Conservation (phyloP, 176 grass and related monocot genomes). For the Triticum urartu region DNA sequence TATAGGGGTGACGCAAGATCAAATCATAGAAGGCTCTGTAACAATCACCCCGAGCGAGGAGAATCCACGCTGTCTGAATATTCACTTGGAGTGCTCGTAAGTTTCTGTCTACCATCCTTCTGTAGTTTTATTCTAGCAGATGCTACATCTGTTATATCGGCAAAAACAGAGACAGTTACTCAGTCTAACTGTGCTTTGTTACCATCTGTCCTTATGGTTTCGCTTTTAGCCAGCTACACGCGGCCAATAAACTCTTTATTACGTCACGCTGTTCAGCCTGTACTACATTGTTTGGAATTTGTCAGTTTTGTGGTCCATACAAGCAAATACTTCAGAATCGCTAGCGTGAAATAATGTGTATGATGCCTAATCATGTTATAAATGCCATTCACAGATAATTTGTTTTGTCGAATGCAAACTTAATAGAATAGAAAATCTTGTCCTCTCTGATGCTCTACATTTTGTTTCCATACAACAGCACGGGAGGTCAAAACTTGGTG, state of each 20-base stretch:
- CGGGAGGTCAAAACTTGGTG: conserved; percentile 44
- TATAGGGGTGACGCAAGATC: conserved; percentile 82
- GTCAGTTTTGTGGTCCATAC: not conserved
- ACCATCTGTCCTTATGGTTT: not conserved
- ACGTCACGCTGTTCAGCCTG: not conserved
- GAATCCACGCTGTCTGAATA: conserved; percentile 82
- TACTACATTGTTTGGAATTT: not conserved
- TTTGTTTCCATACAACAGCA: conserved; percentile 29
- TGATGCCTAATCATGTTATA: not conserved
- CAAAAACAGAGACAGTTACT: not conserved
- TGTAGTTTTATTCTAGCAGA: not conserved
- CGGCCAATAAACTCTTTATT: not conserved
- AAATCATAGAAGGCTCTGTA: conserved; percentile 80
- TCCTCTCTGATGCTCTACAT: not conserved
- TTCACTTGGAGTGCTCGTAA: conserved; percentile 85
- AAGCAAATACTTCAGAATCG: not conserved
- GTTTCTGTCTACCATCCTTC: conserved; percentile 29
- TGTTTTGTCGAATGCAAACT: not conserved
- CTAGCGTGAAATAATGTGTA: conserved; percentile 5
- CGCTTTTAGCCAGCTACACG: not conserved
- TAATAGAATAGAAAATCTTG: not conserved
- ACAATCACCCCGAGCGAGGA: conserved; percentile 70
- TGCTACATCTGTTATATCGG: not conserved
- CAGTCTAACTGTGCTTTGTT: not conserved
- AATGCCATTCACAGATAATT: not conserved